Base-by-base conservation (phyloP, 2,329 filamentous ascomycete genomes). In the Colletotrichum chrysophilum region DNA sequence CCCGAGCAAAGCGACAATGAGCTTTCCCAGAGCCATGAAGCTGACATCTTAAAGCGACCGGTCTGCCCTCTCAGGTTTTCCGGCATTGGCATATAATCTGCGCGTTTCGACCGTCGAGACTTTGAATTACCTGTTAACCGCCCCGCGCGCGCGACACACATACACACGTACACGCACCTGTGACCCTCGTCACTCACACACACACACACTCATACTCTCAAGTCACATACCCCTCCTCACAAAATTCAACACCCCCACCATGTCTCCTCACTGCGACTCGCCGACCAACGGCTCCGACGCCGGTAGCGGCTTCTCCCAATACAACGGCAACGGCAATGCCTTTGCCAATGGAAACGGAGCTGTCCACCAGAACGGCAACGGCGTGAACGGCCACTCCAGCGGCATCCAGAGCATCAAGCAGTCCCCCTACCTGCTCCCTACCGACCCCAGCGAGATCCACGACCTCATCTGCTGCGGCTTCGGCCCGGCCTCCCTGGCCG, bases 391-490 rank as follows among this genome's bases (percentile, higher is more conserved):
- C 55, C 58, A 71, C 34, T 66, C 34, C 66, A 16, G 13, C 58
- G 18, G 18, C 26, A 67, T 58, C 68, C 74, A 43, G 36, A 43
- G 32, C 56, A 58, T 72, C 34, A 68, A 76, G 38, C 55, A 80
- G 72, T 89, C 89, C 13, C 85, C 87, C 75, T 75, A 77, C 67
- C 85, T 94, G 18, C 87, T 84, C 67, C 85, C 89, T n/a, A 88
- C 90, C 4, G 85, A 88, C 30, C 83, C 89, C 69, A 90, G 93
- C 77, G 91, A 94, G 66, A 86, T 95, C 36, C 93, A 96, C 83
- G 96, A 98, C 84, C 88, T 98, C 69, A 88, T 98, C 79, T 98
- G 96, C 84, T 92, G 98, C 71, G 96, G 96, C 28, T 98, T 98
- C 82, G 96, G 96, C 9, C 96, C 96, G 24, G 96, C 96, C 32